These are phyloP conservation scores for Boletus bicolor DNA, from an alignment of 768 basidiomycete genomes.

Conservation along the genomic window DNA sequence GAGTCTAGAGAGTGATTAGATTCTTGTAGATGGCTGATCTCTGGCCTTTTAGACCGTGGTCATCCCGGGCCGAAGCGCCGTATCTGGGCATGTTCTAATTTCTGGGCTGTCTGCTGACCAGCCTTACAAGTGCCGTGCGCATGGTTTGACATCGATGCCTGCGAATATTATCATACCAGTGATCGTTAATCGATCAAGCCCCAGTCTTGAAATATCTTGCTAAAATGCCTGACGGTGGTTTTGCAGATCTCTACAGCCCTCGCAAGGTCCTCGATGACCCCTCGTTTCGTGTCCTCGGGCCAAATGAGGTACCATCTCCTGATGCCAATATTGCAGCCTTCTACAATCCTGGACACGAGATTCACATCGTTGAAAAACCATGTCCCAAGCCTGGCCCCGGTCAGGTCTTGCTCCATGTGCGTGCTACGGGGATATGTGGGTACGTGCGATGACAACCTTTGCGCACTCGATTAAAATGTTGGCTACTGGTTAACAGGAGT, in stretches of 20 bases:
- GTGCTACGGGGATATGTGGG: conserved; percentile 71
- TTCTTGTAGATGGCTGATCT: neutral
- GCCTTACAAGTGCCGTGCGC: neutral
- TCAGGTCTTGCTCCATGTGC: conserved; percentile 63
- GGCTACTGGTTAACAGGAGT: conserved; percentile 40
- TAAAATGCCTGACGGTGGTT: conserved; percentile 24
- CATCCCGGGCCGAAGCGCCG: neutral
- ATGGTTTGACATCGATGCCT: neutral
- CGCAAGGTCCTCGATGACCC: conserved; percentile 55
- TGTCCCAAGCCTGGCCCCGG: conserved; percentile 57
- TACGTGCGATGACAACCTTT: conserved; percentile 26
- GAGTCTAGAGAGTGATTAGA: no score
- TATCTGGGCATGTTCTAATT: neutral
- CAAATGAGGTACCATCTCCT: conserved; percentile 46
- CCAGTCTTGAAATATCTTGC: neutral
- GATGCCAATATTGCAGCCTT: conserved; percentile 60
- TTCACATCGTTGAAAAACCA: conserved; percentile 67
- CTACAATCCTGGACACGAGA: conserved; percentile 60
- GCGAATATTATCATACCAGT: neutral
- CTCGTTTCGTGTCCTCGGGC: conserved; percentile 49
- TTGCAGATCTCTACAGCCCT: conserved; percentile 49
- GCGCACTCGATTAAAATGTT: neutral
- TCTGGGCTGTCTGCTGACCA: conserved; percentile 7
- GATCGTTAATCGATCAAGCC: neutral
- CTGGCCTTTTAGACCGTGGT: neutral